Evolutionary conservation across 176 grass and related monocot genomes (phyloP), one percentile per base, ranked within the genome.

Genomic region (Avena eriantha): DNA sequence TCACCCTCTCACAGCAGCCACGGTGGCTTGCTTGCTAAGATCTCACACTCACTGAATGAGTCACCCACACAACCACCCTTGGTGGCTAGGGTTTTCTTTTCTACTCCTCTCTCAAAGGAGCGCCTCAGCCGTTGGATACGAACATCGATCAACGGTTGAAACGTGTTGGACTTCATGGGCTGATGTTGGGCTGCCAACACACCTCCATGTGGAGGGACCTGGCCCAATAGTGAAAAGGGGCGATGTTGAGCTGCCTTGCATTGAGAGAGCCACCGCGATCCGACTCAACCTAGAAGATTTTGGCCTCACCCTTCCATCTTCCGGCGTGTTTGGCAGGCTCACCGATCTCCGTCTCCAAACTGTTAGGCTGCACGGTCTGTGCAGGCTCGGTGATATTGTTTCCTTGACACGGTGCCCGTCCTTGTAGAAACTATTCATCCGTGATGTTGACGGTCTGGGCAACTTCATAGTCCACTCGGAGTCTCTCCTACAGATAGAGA

Each of bases 401-500:
- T 74, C 71, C 43, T 74, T n/a, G 71, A 43, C 43, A 23, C n/a
- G n/a, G 0, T 74, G 71, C n/a, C 71, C 71, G 45, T 49, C 45
- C 2, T 4, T 74, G n/a, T 45, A 6, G 43, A 74, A 74, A 15
- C 71, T 74, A 14, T 24, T 49, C 45, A 11, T 74, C 6, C 3
- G n/a, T 1, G 43, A 74, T 15, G 12, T 45, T 13, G 0, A 1
- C 2, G 45, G 2, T 24, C 43, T 14, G 45, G 71, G 13, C 45
- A 7, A 74, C 19, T 7, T 73, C n/a, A 11, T 47, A 23, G n/a
- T 73, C 69, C 19, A 73, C 19, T 73, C 41, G 13, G 41, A 46
- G 39, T 73, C 69, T 46, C 69, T 72, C 69, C 43, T 46, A 11
- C 9, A 73, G 47, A 73, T 73, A 47, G 21, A 12, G 69, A 73